Percentiles rank a stretch among this genome's conserved stretches.
Conservation (phyloP, 2,329 filamentous ascomycete genomes). For the Incumbomyces lentus region DNA sequence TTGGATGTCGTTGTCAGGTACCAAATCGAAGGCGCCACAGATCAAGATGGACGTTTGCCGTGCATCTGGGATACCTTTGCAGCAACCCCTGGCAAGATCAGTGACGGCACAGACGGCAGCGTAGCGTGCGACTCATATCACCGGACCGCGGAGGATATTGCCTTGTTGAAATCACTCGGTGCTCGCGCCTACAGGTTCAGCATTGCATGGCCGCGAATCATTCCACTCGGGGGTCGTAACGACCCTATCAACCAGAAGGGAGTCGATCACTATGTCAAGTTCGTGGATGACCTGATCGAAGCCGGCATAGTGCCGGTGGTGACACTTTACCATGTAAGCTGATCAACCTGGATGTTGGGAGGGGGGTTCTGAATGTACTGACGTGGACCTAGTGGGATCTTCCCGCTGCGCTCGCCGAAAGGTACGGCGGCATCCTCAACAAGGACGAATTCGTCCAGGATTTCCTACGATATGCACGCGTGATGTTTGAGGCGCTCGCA, state of each 20-base stretch:
- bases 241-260: constrained; percentile 73
- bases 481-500: constrained; percentile 62
- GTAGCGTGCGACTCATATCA: constrained; percentile 83
- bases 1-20: constrained; percentile 46
- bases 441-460: constrained; percentile 69
- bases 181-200: constrained; percentile 75
- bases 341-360: too few relatives aligned
- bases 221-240: constrained; percentile 71
- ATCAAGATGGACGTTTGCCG: constrained; percentile 66
- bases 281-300: constrained; percentile 66
- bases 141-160: constrained; percentile 65
- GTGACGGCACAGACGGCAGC: constrained; percentile 62
- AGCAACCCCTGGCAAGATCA: constrained; percentile 69
- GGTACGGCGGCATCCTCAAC: neutral
- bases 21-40: constrained; percentile 70
- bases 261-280: constrained; percentile 65
- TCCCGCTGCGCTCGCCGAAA: too few relatives aligned
- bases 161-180: constrained; percentile 62
- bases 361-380: too few relatives aligned
- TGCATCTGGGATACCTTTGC: constrained; percentile 92
- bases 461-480: constrained; percentile 66
- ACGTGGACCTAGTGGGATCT: too few relatives aligned
- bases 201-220: constrained; percentile 71
- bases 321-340: constrained; percentile 62
- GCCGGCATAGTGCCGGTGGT: constrained; percentile 71